These are phyloP conservation scores for Fusarium albidum DNA, from an alignment of 2,329 filamentous ascomycete species.

Conservation along the genomic window DNA sequence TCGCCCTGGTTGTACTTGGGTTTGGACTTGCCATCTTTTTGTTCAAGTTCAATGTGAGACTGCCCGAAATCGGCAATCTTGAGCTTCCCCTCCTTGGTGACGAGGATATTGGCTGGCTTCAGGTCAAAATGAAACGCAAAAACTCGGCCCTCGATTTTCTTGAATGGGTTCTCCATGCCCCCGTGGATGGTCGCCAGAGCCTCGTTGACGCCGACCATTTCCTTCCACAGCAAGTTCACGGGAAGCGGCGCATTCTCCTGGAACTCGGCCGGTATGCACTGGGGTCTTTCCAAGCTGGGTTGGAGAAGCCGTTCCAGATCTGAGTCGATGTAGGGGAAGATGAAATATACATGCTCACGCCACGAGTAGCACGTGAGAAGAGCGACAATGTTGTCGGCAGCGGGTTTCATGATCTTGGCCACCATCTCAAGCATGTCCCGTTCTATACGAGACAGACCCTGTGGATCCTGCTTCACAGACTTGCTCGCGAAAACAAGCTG, in stretches of 20 bases:
- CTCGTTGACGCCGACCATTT: neutral
- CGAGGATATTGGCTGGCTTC: conserved; percentile 10
- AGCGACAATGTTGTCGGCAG: neutral
- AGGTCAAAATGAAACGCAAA: conserved; percentile 9
- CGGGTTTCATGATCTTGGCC: neutral
- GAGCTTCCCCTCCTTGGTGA: neutral
- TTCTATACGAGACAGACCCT: neutral
- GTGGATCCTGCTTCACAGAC: neutral
- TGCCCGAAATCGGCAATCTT: conserved; percentile 10
- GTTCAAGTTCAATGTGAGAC: neutral
- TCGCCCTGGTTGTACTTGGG: too few species aligned
- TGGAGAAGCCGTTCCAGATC: neutral
- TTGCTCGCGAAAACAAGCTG: neutral
- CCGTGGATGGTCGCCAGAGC: conserved; percentile 1
- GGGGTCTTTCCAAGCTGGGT: neutral
- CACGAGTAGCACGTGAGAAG: conserved; percentile 1
- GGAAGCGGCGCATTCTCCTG: neutral
- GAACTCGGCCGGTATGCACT: too few species aligned
- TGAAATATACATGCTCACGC: neutral
- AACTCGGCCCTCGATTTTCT: neutral
- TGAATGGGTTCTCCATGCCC: neutral
- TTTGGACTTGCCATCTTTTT: neutral
- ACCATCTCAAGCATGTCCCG: neutral
- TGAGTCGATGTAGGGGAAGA: conserved; percentile 1
- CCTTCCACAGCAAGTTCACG: neutral